Conservation (phyloP, 2,329 filamentous ascomycete species). For the Rhinocladiella mackenziei region DNA sequence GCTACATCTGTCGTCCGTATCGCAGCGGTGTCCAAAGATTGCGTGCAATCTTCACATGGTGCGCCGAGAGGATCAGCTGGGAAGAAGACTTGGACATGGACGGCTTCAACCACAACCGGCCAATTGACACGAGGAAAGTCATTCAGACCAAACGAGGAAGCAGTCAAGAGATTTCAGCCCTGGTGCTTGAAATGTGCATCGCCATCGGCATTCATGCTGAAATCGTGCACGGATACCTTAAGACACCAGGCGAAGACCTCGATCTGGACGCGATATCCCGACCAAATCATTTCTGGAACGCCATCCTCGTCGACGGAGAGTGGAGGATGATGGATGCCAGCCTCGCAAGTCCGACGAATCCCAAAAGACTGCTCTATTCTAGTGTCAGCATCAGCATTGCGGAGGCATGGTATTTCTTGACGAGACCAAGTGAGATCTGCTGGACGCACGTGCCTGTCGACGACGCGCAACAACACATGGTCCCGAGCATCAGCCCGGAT, state of each 20-base stretch:
- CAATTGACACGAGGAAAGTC: conserved; percentile 72
- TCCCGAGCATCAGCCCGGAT: conserved; percentile 80
- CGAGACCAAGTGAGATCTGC: conserved; percentile 81
- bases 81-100: conserved; percentile 90
- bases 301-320: conserved; percentile 84
- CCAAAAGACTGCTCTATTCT: conserved; percentile 72
- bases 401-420: conserved; percentile 91
- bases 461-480: conserved; percentile 86
- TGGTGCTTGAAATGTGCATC: conserved; percentile 90
- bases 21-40: conserved; percentile 89
- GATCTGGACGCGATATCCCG: conserved; percentile 79
- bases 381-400: conserved; percentile 65
- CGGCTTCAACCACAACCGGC: conserved; percentile 14
- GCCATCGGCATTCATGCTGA: conserved; percentile 86
- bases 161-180: conserved; percentile 79
- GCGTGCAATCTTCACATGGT: conserved; percentile 95
- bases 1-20: conserved; percentile 90
- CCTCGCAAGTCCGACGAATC: conserved; percentile 85
- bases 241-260: conserved; percentile 76
- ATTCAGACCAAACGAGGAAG: conserved; percentile 80
- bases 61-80: conserved; percentile 90
- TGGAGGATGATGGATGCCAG: conserved; percentile 97
- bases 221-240: conserved; percentile 83
- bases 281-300: conserved; percentile 97
- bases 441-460: conserved; percentile 92